Base-by-base conservation (phyloP, 805 yeast genomes). In the Monosporozyma siamensis region DNA sequence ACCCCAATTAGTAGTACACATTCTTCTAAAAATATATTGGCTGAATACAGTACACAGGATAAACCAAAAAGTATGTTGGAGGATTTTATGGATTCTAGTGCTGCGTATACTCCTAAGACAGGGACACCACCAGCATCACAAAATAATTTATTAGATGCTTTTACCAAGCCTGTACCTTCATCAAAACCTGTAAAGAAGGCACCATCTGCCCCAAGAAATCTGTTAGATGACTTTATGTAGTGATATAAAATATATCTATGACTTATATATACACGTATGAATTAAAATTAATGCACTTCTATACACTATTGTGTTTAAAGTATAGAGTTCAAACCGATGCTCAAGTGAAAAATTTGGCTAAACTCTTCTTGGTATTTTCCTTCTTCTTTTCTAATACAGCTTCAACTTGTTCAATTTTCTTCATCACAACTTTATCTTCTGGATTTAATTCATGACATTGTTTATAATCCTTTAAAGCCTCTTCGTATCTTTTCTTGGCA, bases 341-440 rank as follows among this genome's bases (percentile, higher is more conserved):
- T n/a, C n/a, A n/a, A n/a, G n/a, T n/a, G 52, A 83, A 83, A 56
- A 83, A 82, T 56, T 77, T 81, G 14, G 86, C 71, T 48, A 77
- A 74, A 44, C 69, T 75, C 39, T 71, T 70, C 54, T 69, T 74
- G 46, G 78, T 79, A 12, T 66, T 67, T 31, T 67, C 65, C 54
- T 74, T 78, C 30, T 64, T 60, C 26, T 65, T 61, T 21, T 69
- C 68, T 2, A 75, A 49, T 20, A 67, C 25, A 7, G 52, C 54
- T 46, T 75, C 70, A 1, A 71, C 71, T 10, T 52, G 56, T 24
- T 58, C 58, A 22, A 76, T 52, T 47, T 75, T 82, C 20, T 53
- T 58, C 12, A 54, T 58, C 6, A 82, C 74, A 0, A 63, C 68
- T 14, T 61, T 58, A 55, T 83, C 90, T 2, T 63, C 53, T 11